phyloP scores from a whole-genome alignment of 2,329 filamentous ascomycete species.

The Colletotrichum echinochloae region DNA sequence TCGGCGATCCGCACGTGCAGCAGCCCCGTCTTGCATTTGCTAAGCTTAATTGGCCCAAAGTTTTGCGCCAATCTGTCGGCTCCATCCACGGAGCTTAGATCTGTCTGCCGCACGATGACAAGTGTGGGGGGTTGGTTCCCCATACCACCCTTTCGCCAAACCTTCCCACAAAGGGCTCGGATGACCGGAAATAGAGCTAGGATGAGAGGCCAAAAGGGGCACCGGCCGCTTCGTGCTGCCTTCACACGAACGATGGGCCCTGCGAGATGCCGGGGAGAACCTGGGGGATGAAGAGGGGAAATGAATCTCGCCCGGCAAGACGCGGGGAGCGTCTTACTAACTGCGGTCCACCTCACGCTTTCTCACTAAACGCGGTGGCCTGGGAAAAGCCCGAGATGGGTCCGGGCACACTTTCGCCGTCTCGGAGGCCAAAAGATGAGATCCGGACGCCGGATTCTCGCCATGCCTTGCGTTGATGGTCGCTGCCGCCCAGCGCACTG shows the following conservation, averaged over 20 bases:
- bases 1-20: constrained; percentile 13
- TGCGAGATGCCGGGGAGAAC: constrained; percentile 11
- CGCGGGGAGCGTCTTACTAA: constrained; percentile 11
- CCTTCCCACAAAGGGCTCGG: constrained; percentile 9
- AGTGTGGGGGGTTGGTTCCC: constrained; percentile 37
- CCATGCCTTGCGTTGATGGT: constrained; percentile 25
- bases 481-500: constrained; percentile 34
- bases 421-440: constrained; percentile 37
- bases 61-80: constrained; percentile 37
- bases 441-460: constrained; percentile 28
- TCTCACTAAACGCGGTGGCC: not conserved
- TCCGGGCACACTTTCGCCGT: constrained; percentile 10
- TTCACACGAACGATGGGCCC: constrained; percentile 25
- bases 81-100: constrained; percentile 38
- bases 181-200: constrained; percentile 15
- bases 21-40: constrained; percentile 36
- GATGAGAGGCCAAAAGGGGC: not conserved
- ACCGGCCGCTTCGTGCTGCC: not conserved
- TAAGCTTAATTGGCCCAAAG: constrained; percentile 36
- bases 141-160: constrained; percentile 26
- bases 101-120: constrained; percentile 40
- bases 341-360: not conserved
- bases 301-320: constrained; percentile 23
- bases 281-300: constrained; percentile 27
- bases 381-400: not conserved